A percentile compares a stretch with the other conserved stretches of the same genome.
Evolutionary conservation across 2,329 filamentous ascomycete genomes (phyloP).

Genomic region (Exophiala sp.): DNA sequence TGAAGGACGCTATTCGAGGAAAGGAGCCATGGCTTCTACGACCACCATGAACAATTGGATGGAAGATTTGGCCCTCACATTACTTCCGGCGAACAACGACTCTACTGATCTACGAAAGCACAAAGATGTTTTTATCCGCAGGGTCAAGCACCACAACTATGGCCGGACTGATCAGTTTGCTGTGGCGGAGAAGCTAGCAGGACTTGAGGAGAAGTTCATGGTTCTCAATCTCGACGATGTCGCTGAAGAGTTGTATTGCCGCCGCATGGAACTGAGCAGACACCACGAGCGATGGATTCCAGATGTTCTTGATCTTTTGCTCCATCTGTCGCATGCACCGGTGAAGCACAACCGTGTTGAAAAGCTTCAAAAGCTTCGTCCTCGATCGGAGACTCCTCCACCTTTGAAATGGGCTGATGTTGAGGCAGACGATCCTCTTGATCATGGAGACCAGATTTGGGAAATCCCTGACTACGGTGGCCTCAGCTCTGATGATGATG

Average conservation of each 20-base stretch:
- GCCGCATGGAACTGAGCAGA: conserved; percentile 55
- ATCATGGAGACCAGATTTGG: conserved; percentile 63
- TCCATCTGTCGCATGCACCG: conserved; percentile 77
- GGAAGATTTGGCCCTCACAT: conserved; percentile 23
- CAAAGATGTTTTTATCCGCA: conserved; percentile 25
- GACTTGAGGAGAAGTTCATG: conserved; percentile 79
- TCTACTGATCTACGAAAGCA: conserved; percentile 11
- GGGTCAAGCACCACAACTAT: conserved; percentile 43
- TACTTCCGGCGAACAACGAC: conserved; percentile 11
- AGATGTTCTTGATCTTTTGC: conserved; percentile 69
- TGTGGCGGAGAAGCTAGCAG: conserved; percentile 58
- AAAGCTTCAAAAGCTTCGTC: conserved; percentile 54
- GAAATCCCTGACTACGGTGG: conserved; percentile 59
- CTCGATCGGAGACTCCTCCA: conserved; percentile 42
- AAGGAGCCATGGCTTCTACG: conserved; percentile 27
- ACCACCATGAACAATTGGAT: conserved; percentile 27
- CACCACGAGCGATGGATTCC: conserved; percentile 62
- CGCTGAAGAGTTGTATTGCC: conserved; percentile 59
- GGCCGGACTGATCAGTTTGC: conserved; percentile 71
- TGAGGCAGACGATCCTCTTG: conserved; percentile 67
- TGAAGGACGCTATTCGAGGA: not conserved
- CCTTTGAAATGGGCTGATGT: conserved; percentile 73
- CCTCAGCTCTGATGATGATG: conserved; percentile 48
- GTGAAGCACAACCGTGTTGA: conserved; percentile 61
- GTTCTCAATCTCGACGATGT: conserved; percentile 73